Percentiles rank a stretch among this genome's conserved stretches.
phyloP scores from a whole-genome alignment of 345 rosid species.

The Geranium rotundifolium region DNA sequence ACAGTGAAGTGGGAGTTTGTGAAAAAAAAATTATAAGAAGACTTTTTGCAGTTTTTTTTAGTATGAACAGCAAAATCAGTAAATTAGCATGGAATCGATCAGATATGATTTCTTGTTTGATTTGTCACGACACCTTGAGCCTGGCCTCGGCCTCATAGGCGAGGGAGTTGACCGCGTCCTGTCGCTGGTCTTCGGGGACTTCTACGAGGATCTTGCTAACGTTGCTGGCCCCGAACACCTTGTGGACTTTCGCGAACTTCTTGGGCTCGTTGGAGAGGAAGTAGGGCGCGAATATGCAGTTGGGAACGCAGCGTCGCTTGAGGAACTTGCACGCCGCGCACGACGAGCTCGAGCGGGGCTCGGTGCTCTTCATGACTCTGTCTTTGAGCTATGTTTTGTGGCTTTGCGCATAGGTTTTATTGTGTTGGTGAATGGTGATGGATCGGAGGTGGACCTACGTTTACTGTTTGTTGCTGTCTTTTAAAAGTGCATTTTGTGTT shows the following conservation, averaged over 20 bases:
- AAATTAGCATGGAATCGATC: no score
- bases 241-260: slow-evolving; percentile 78
- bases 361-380: slow-evolving; percentile 17
- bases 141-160: slow-evolving; percentile 88
- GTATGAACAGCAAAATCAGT: no score
- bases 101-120: no score
- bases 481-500: no score
- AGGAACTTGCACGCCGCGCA: slow-evolving; percentile 93
- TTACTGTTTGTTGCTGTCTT: no score
- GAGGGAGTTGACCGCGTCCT: slow-evolving; percentile 77
- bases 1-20: no score
- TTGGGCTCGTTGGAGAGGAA: slow-evolving; percentile 61
- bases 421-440: no score
- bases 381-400: no score
- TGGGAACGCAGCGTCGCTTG: slow-evolving; percentile 64
- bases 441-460: no score
- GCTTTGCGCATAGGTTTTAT: no score
- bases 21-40: no score
- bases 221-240: slow-evolving; percentile 91
- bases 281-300: slow-evolving; percentile 80
- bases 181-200: slow-evolving; percentile 80
- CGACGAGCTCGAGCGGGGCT: slow-evolving; percentile 38
- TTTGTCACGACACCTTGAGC: slow-evolving; percentile 18
- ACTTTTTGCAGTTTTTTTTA: no score
- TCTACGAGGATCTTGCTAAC: slow-evolving; percentile 81